Conservation (phyloP, 768 basidiomycete species). For the Pulveroboletus sp. region DNA sequence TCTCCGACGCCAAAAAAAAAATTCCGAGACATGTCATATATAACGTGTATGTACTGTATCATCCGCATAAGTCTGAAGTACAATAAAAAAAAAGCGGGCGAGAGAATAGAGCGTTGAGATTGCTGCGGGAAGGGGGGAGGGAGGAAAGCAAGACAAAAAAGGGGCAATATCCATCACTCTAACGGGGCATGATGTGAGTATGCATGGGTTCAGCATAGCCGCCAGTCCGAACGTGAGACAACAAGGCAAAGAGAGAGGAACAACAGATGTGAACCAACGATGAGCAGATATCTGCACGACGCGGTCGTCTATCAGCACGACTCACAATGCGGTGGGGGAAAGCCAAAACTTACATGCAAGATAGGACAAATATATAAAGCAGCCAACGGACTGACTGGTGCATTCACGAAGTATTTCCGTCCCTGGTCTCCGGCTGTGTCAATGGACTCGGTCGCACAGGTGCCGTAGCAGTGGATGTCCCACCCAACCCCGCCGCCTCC, state of each 20-base stretch:
- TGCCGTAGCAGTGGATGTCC: not conserved
- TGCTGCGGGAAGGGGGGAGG: not conserved
- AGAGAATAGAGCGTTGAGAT: not conserved
- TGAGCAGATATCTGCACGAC: not conserved
- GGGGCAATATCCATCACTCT: not conserved
- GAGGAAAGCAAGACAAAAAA: not conserved
- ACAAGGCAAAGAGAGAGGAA: not conserved
- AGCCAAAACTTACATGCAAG: not conserved
- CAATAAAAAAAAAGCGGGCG: no score
- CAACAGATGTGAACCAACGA: not conserved
- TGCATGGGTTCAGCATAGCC: not conserved
- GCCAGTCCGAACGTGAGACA: not conserved
- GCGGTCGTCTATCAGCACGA: not conserved
- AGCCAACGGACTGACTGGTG: no score
- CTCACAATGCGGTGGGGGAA: not conserved
- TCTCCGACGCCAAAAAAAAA: no score
- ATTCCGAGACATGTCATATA: no score
- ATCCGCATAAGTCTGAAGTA: not conserved
- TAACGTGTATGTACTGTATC: not conserved
- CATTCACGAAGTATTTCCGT: not conserved
- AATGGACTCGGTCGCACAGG: constrained; percentile 21
- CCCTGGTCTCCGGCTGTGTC: constrained; percentile 1
- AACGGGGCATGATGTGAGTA: not conserved
- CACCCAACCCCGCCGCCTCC: constrained; percentile 21
- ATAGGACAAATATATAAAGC: not conserved